phyloP scores from a whole-genome alignment of 768 basidiomycete genomes.

The Rhodosporidiobolus odoratus region DNA sequence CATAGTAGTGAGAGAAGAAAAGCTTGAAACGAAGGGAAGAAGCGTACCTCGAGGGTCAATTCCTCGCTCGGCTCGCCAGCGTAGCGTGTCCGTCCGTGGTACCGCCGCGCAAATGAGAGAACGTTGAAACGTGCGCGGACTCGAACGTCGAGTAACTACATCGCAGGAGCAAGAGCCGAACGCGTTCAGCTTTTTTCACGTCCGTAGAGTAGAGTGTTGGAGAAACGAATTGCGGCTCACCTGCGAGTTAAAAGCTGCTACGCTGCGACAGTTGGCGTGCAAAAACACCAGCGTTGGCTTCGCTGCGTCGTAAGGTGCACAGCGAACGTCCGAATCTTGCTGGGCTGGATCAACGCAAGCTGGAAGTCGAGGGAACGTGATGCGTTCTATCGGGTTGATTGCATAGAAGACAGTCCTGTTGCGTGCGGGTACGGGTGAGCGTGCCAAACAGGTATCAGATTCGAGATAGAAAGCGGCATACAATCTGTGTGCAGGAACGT shows the following conservation, averaged over 20 bases:
- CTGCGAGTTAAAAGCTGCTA: not conserved
- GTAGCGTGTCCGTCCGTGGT: not conserved
- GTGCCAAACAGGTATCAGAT: not conserved
- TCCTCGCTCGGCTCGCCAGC: not conserved
- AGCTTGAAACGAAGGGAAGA: not conserved
- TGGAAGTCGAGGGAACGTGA: not conserved
- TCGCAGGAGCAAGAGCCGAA: not conserved
- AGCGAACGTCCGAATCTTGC: not conserved
- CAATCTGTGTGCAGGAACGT: too few relatives aligned
- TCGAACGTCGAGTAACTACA: not conserved
- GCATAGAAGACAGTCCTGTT: not conserved
- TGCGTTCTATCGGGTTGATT: not conserved
- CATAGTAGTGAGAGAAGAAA: not conserved
- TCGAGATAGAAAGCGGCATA: too few relatives aligned
- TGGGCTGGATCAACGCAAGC: not conserved
- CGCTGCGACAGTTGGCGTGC: not conserved
- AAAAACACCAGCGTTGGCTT: constrained; percentile 1
- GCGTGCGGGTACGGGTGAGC: too few relatives aligned
- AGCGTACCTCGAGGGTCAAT: not conserved
- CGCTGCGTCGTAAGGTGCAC: not conserved
- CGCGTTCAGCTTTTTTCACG: not conserved
- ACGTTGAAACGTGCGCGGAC: not conserved
- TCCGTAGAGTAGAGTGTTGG: not conserved
- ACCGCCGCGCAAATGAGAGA: not conserved
- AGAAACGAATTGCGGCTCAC: too few relatives aligned